Conservation (phyloP, 1,284 basidiomycete species). For the Sphagnurus paluster region DNA sequence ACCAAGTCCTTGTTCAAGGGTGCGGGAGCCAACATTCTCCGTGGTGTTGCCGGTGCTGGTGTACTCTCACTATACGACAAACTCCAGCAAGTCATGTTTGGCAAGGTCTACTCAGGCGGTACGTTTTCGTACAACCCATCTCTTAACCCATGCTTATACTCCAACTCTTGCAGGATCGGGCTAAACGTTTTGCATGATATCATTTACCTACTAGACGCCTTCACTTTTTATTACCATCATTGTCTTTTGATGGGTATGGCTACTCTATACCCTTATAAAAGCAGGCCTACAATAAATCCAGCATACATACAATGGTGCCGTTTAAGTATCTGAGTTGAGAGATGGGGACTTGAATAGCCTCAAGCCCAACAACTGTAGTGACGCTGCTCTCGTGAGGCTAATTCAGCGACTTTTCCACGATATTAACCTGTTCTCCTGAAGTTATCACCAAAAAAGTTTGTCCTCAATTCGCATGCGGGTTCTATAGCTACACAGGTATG, state of each 20-base stretch:
- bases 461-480: too few species aligned
- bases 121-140: constrained; percentile 13
- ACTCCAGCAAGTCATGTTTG: constrained; percentile 88
- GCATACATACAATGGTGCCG: constrained; percentile 8
- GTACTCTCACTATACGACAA: constrained; percentile 94
- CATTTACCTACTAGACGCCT: constrained; percentile 37
- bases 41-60: constrained; percentile 98
- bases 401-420: too few species aligned
- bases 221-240: constrained; percentile 28
- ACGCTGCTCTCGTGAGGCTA: too few species aligned
- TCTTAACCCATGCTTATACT: not conserved
- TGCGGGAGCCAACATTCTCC: constrained; percentile 97
- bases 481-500: too few species aligned
- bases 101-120: constrained; percentile 94
- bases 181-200: constrained; percentile 36
- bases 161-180: constrained; percentile 38
- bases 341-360: too few species aligned
- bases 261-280: constrained; percentile 40
- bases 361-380: too few species aligned
- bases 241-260: constrained; percentile 34
- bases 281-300: constrained; percentile 23
- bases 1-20: constrained; percentile 90
- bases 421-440: too few species aligned
- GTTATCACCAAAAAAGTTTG: too few species aligned
- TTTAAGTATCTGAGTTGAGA: too few species aligned